phyloP scores from a whole-genome alignment of 306 rosid genomes.

The apple (Malus domestica) region DNA sequence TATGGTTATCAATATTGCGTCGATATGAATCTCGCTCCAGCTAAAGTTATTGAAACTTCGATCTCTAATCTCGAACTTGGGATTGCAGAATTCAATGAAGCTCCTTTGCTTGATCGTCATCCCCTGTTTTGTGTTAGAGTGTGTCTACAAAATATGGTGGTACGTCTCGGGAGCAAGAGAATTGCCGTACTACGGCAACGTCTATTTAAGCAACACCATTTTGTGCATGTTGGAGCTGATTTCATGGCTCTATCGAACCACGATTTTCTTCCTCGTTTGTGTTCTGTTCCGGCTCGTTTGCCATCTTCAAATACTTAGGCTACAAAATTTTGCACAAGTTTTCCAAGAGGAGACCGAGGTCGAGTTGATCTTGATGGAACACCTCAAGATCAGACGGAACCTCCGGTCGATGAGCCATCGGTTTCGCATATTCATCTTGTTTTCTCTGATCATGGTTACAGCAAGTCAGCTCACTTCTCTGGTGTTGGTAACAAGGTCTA shows the following conservation, averaged over 20 bases:
- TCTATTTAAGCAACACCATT: conserved; percentile 40
- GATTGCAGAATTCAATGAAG: conserved; percentile 62
- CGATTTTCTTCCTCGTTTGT: conserved; percentile 62
- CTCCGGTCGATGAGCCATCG: conserved; percentile 71
- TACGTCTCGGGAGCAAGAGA: conserved; percentile 53
- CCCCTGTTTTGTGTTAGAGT: conserved; percentile 50
- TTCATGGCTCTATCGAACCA: conserved; percentile 80
- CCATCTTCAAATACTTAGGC: conserved; percentile 58
- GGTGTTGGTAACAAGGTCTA: conserved; percentile 40
- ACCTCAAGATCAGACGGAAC: conserved; percentile 53
- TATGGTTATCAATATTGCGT: no score
- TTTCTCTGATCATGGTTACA: conserved; percentile 63
- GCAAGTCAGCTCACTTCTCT: conserved; percentile 70
- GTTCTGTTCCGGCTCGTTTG: conserved; percentile 76
- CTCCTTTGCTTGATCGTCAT: conserved; percentile 47
- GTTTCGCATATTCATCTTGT: conserved; percentile 57
- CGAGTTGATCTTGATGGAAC: conserved; percentile 56
- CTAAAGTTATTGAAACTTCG: neutral
- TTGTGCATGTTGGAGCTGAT: conserved; percentile 51
- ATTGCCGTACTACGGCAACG: conserved; percentile 59
- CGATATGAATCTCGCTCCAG: no score
- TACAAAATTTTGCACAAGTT: conserved; percentile 55
- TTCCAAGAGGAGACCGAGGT: conserved; percentile 65
- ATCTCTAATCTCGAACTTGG: neutral
- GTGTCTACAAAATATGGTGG: conserved; percentile 91